Conservation (phyloP, 2,329 filamentous ascomycete species). For the Verruconis gallopava region DNA sequence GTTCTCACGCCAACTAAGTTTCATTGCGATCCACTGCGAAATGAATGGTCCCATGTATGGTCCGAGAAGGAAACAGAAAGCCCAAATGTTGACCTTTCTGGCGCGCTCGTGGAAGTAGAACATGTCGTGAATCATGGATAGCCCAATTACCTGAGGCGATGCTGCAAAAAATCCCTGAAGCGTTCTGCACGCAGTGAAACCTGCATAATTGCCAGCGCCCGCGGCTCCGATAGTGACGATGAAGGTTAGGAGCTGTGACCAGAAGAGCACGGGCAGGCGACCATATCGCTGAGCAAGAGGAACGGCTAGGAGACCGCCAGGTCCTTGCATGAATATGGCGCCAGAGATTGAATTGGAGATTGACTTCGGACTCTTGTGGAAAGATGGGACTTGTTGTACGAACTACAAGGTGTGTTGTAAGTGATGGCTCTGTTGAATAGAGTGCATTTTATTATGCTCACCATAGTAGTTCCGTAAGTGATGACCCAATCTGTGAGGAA, state of each 20-base stretch:
- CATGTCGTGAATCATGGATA: conserved; percentile 23
- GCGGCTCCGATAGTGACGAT: conserved; percentile 15
- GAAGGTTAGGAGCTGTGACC: conserved; percentile 16
- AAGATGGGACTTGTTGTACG: conserved; percentile 4
- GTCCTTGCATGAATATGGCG: conserved; percentile 14
- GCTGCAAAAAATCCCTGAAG: conserved; percentile 19
- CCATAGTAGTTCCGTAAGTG: conserved; percentile 13
- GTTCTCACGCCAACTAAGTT: conserved; percentile 16
- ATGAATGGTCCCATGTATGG: conserved; percentile 23
- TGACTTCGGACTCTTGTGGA: conserved; percentile 11
- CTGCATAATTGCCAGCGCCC: conserved; percentile 13
- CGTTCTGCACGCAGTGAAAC: conserved; percentile 17
- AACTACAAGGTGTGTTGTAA: conserved; percentile 8
- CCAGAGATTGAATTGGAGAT: conserved; percentile 12
- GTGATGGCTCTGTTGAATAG: too few species aligned
- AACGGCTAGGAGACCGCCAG: conserved; percentile 16
- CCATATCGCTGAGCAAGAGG: conserved; percentile 15
- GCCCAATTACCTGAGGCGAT: conserved; percentile 17
- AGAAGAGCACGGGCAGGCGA: conserved; percentile 20
- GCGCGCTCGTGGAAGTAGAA: conserved; percentile 27
- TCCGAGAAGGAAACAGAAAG: conserved; percentile 13
- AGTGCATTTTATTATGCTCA: too few species aligned
- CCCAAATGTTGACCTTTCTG: conserved; percentile 23
- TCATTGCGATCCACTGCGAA: conserved; percentile 15
- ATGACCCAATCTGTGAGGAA: conserved; percentile 15